phyloP scores from a whole-genome alignment of 805 yeast species.

The Starmerella etchellsii region DNA sequence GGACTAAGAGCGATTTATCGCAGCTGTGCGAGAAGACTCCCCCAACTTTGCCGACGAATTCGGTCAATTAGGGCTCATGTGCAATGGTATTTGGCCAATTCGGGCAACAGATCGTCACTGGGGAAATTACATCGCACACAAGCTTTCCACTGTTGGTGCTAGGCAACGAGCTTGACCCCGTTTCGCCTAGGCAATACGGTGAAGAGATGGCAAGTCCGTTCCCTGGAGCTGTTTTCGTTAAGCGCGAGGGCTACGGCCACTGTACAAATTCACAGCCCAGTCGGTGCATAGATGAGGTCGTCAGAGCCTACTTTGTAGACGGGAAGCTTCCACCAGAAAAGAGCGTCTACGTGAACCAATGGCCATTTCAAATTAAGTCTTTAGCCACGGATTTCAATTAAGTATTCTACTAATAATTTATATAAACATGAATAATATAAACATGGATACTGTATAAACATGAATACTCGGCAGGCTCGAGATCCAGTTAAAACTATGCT shows the following conservation, averaged over 20 bases:
- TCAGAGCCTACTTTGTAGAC: constrained; percentile 10
- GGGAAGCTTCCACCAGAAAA: constrained; percentile 15
- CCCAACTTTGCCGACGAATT: constrained; percentile 5
- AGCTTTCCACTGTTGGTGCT: constrained; percentile 8
- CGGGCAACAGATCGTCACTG: constrained; percentile 7
- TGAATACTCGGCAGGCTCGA: too few relatives aligned
- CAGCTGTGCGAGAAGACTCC: constrained; percentile 1
- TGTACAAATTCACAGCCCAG: constrained; percentile 16
- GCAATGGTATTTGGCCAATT: constrained; percentile 5
- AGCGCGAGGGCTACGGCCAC: constrained; percentile 17
- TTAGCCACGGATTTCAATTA: too few relatives aligned
- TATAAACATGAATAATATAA: too few relatives aligned
- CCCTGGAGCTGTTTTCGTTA: constrained; percentile 7
- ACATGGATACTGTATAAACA: too few relatives aligned
- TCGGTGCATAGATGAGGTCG: constrained; percentile 5
- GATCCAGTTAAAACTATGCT: too few relatives aligned
- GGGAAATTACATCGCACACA: constrained; percentile 2
- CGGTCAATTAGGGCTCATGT: constrained; percentile 4
- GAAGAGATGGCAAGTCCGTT: constrained; percentile 9
- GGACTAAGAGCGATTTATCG: constrained; percentile 5
- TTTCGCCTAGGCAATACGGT: constrained; percentile 15
- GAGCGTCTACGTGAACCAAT: too few relatives aligned
- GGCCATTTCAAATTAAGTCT: too few relatives aligned
- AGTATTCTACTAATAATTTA: too few relatives aligned
- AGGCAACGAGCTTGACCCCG: constrained; percentile 18